Conservation (phyloP, 2,329 filamentous ascomycete species). For the Stagonosporopsis cucurbitacearum region DNA sequence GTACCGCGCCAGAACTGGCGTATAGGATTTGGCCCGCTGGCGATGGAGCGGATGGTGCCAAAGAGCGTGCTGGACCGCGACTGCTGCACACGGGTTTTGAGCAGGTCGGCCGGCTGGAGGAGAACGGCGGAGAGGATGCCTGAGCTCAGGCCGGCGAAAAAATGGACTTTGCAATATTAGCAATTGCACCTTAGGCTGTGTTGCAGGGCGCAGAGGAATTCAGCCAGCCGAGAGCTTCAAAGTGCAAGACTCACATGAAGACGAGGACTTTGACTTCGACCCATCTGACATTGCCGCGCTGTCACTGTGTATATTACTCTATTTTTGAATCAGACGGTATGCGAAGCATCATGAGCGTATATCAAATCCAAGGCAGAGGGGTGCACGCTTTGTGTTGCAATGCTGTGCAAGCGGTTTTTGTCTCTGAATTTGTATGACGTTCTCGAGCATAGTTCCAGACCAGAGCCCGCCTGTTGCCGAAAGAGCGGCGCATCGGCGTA, state of each 20-base stretch:
- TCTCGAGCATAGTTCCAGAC: neutral
- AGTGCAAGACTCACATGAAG: conserved; percentile 50
- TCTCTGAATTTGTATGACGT: conserved; percentile 18
- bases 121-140: conserved; percentile 88
- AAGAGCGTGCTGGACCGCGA: conserved; percentile 72
- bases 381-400: neutral
- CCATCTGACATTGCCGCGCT: conserved; percentile 60
- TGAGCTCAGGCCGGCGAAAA: conserved; percentile 84
- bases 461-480: conserved; percentile 9
- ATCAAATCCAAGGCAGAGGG: neutral
- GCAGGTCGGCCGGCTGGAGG: conserved; percentile 91
- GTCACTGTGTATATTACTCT: conserved; percentile 36
- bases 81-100: conserved; percentile 96
- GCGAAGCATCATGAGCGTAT: conserved; percentile 16
- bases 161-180: conserved; percentile 65
- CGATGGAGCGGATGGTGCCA: conserved; percentile 72
- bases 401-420: neutral
- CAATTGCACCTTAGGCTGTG: neutral
- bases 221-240: conserved; percentile 28
- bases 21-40: conserved; percentile 69
- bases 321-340: conserved; percentile 5
- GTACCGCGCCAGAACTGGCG: conserved; percentile 90
- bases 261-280: conserved; percentile 56
- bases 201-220: neutral
- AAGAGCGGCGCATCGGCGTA: conserved; percentile 12